Base-by-base conservation (phyloP, 345 rosid genomes). In the Eucalyptus curtisii region DNA sequence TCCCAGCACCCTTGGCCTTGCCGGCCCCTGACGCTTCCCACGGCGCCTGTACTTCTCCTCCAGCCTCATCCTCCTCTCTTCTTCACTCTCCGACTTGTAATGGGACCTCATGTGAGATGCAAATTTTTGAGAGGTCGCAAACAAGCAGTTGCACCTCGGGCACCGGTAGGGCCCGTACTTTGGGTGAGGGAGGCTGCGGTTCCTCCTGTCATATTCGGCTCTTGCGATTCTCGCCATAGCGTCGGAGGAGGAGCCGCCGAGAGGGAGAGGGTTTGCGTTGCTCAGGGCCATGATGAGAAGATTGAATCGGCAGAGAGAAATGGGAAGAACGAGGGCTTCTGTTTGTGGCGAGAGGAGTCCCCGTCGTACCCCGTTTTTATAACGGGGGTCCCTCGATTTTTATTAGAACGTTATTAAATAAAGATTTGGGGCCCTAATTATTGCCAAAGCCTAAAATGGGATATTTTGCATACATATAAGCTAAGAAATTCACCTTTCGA, bases 131-230 rank as follows among this genome's bases (percentile, higher is more conserved):
- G 94, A 90, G 5, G 49, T 53, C 13, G 11, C 6, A 33, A 87
- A 88, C 86, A 87, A 88, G 7, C 2, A 20, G 2, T 37, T 47
- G 88, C 94, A 91, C 84, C 31, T 90, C 8, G 93, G 92, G 89
- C 94, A 91, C 13, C 82, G 59, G 87, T 91, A 90, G 12, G 91
- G 91, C 25, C 93, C 93, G 33, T 91, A 7, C 55, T 91, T 92
- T 44, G 55, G 66, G 52, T 82, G 80, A 80, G 86, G 89, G 33
- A 90, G 93, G 84, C 93, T 90, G 66, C 87, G 91, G 52, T 89
- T 91, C 86, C 86, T 89, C n/a, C 93, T 91, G 53, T 92, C 92
- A 19, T 52, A 52, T 24, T n/a, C 16, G 10, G 40, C 87, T 1
- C 27, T 50, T 19, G 13, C 13, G 52, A 20, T 7, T 22, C 64